Base-by-base conservation (phyloP, 2,329 filamentous ascomycete species). In the Xylaria hypoxylon region DNA sequence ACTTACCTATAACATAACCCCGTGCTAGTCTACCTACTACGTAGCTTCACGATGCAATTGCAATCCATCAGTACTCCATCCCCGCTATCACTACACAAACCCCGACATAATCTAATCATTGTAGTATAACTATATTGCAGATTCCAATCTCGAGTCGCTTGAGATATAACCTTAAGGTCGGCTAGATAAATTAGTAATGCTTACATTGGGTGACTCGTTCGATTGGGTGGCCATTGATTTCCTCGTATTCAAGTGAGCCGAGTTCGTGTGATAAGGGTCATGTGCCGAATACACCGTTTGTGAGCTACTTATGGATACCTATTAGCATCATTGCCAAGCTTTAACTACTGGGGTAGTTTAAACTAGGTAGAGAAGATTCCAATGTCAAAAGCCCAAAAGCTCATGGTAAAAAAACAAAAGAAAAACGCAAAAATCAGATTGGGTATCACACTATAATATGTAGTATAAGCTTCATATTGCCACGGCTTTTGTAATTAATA, bases 181-280 rank as follows among this genome's bases (percentile, higher is more conserved):
- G 33, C 26, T 45, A 22, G 44, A 59, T 38, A 7, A 13, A n/a
- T 35, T 17, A 44, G 26, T 28, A 4, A 33, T 35, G 61, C 28
- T 22, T 47, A 24, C 8, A 17, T n/a, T 35, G 22, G 42, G 35
- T 42, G 28, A 31, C 22, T 19, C 7, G 17, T 53, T 58, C 45
- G 45, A n/a, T 55, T 62, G 24, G 33, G 22, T 40, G 35, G 35
- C 40, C 15, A 55, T 61, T 51, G 59, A 17, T 61, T 13, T 62
- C 33, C 59, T 59, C 65, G 65, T 68, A 68, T 62, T 22, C 19
- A 53, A 5, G 31, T 28, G 53, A 33, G 35, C 58, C 22, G 40
- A n/a, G 10, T 11, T 44, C 53, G 31, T 62, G 42, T 42, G 52
- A 58, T 59, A 42, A n/a, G 28, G 51, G 51, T 68, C 65, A 67